Base-by-base conservation (phyloP, 805 yeast species). In the Phaffomyces thermotolerans region DNA sequence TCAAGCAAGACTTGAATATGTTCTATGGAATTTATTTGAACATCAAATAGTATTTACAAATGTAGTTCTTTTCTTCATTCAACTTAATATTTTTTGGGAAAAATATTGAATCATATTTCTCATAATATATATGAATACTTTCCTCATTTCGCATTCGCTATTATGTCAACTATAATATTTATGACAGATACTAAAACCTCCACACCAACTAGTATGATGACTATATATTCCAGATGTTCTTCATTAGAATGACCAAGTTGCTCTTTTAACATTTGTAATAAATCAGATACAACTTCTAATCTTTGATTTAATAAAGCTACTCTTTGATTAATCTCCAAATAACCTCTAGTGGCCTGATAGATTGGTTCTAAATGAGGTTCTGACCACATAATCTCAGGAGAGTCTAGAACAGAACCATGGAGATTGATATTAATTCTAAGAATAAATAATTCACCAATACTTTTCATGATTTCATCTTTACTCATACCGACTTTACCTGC, bases 341-440 rank as follows among this genome's bases (percentile, higher is more conserved):
- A 91, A 1, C 97, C 96, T 61, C 98, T 78, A 3, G 95, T 89
- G 0, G 98, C 97, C 63, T 90, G 97, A 65, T 93, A 93, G 42
- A 91, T 89, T 1, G 99, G 99, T 60, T 93, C 99, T 48, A 93
- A 70, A 58, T 90, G 96, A 2, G 99, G 99, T 62, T 93, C 98
- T 0, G 97, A 80, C 99, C 99, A 93, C 96, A 93, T 89, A 46
- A 93, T 76, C 63, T 93, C 99, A 1, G 99, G 99, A 2, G 96
- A 86, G 62, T 93, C 99, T 48, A 93, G 69, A 24, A 93, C 95
- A 0, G 91, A 82, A 1, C 93, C 93, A 66, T 85, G 93, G 43
- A 85, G 66, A 56, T 85, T 85, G 48, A 85, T 85, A 60, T 85
- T 85, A 37, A 85, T 85, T 48, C 95, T 64, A 51, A 93, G 67